Evolutionary conservation across 2,329 filamentous ascomycete species (phyloP).

Genomic region (Plenodomus biglobosus): DNA sequence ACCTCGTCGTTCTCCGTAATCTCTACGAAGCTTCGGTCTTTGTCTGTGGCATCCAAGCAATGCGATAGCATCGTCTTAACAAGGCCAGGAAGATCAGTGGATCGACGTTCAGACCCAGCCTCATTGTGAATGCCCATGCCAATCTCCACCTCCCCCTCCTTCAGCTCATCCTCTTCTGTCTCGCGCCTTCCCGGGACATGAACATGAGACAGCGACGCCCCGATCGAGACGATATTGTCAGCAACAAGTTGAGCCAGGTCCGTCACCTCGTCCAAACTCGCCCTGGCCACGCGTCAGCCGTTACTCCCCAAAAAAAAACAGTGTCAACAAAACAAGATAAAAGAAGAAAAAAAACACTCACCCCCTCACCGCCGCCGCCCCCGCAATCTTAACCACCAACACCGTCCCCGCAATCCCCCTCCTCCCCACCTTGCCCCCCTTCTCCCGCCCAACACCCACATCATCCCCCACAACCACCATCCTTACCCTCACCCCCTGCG

Average conservation of each 20-base stretch:
- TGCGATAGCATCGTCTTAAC: slow-evolving; percentile 65
- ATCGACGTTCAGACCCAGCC: slow-evolving; percentile 49
- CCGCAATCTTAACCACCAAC: slow-evolving; percentile 85
- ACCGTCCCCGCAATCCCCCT: slow-evolving; percentile 91
- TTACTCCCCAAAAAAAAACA: too few species aligned
- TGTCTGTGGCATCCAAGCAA: slow-evolving; percentile 63
- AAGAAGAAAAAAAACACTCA: slow-evolving; percentile 31
- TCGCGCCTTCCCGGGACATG: slow-evolving; percentile 80
- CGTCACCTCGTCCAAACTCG: slow-evolving; percentile 67
- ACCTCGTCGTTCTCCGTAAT: slow-evolving; percentile 63
- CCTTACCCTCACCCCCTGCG: slow-evolving; percentile 73
- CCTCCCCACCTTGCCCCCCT: slow-evolving; percentile 87
- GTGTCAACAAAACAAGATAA: neutral
- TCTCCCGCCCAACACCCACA: slow-evolving; percentile 78
- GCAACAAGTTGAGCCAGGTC: slow-evolving; percentile 70
- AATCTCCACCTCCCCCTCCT: slow-evolving; percentile 62
- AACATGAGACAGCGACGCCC: slow-evolving; percentile 85
- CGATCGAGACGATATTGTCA: slow-evolving; percentile 79
- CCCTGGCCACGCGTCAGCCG: too few species aligned
- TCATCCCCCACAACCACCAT: slow-evolving; percentile 94
- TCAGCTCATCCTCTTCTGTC: slow-evolving; percentile 60
- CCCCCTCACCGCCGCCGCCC: slow-evolving; percentile 76
- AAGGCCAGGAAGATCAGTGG: slow-evolving; percentile 46
- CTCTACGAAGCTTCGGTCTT: slow-evolving; percentile 69
- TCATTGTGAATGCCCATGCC: slow-evolving; percentile 79